These are phyloP conservation scores for Gossypioides kirkii DNA, from an alignment of 345 rosid genomes.

Conservation along the genomic window DNA sequence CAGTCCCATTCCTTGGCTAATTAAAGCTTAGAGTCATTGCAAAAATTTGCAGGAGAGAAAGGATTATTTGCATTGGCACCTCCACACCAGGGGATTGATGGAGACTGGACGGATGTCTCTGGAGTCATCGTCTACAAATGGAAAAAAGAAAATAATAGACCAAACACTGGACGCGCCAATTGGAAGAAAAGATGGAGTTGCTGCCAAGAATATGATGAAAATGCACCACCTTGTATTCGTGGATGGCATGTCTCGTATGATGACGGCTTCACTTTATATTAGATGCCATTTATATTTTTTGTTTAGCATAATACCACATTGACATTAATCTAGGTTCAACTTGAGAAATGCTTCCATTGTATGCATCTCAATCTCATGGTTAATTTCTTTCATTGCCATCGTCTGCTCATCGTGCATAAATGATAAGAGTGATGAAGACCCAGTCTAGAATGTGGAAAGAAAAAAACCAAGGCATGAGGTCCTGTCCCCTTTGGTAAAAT, in stretches of 20 bases:
- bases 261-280: constrained; percentile 50
- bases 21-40: neutral
- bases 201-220: constrained; percentile 45
- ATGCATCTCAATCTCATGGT: no score
- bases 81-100: constrained; percentile 64
- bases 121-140: constrained; percentile 58
- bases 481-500: no score
- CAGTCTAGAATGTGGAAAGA: no score
- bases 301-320: neutral
- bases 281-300: neutral
- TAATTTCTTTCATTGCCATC: no score
- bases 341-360: neutral
- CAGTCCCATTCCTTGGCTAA: neutral
- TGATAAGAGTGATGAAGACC: no score
- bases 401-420: no score
- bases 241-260: constrained; percentile 56
- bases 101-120: constrained; percentile 51
- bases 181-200: constrained; percentile 63
- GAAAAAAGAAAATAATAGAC: constrained; percentile 46
- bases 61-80: constrained; percentile 53
- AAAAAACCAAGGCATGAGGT: no score
- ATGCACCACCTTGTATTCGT: constrained; percentile 47
- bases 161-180: constrained; percentile 40
- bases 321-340: neutral
- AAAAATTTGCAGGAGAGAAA: constrained; percentile 37